Evolutionary conservation across 2,329 filamentous ascomycete genomes (phyloP), one percentile per base, ranked within the genome.

Genomic region (Fusarium sp.): DNA sequence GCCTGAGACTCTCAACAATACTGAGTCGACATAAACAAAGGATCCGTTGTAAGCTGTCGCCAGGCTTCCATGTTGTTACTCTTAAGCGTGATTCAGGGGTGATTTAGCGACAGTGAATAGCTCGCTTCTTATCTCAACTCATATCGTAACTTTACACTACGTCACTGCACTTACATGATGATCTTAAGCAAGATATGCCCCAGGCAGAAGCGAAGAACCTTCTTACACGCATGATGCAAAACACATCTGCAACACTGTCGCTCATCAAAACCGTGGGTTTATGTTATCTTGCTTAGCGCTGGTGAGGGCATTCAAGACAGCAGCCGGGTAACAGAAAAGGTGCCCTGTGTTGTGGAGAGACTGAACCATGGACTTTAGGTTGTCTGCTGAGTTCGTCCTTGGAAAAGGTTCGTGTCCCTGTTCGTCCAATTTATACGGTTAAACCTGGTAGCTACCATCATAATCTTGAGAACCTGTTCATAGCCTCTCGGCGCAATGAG

Each of bases 401-500:
- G 61, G 66, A 51, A 69, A 60, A 51, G 12, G 60, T 62, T 69
- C 51, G 55, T 69, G 66, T 69, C 66, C 47, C 66, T 63, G 61
- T 69, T 66, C 66, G 61, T 69, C 11, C 2, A 28, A 28, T 28
- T 12, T 28, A 28, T 2, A 28, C 2, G 27, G 10, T 28, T 28
- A 13, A 28, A 28, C 28, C 28, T 28, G 11, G 28, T 5, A 28
- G 27, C 28, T 28, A 40, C 18, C 4, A 23, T 63, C 59, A 45
- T 55, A 47, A n/a, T 25, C n/a, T 23, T 23, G 21, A 37, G 34
- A 11, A n/a, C 18, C 34, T n/a, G 5, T 37, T 37, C 34, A 37
- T 37, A n/a, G 11, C 34, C 18, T 37, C 10, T n/a, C 34, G 10
- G 18, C 18, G 34, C 34, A 2, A 34, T 34, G 16, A 10, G 7